Evolutionary conservation across 352 stramenopile genomes (phyloP), one percentile per base, ranked within the genome.

Genomic region (Globisporangium echinulatum): DNA sequence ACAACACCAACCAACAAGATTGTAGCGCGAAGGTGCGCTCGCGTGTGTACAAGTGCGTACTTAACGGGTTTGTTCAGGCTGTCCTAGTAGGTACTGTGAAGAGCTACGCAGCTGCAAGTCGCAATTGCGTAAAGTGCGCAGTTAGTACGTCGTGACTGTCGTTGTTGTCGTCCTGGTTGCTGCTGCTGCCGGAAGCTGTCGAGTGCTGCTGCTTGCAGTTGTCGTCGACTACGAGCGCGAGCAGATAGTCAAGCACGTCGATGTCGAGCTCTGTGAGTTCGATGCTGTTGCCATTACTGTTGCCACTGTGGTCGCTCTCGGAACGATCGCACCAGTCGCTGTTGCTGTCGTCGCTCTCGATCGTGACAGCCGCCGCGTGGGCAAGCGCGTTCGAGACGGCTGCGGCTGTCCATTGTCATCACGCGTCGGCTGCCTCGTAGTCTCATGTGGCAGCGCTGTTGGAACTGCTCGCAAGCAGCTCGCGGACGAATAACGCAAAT

Each of bases 171-270:
- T 14, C 40, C 7, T 13, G 40, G 11, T 44, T 44, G 40, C 40
- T 44, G 40, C 40, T 13, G 11, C 7, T 44, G 40, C 40, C 40
- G 40, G 11, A 14, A 44, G 7, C 7, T 44, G 40, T 13, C 25
- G 40, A 7, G 40, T 44, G 40, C 7, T 13, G 40, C 2, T 44
- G 7, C 7, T 44, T 44, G 40, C 7, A 7, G 7, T 14, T 44
- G 40, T 44, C 11, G 40, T 44, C 40, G 40, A 13, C 40, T 8
- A 44, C 40, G 33, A 59, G 44, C 40, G 39, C 49, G 46, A 51
- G 40, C 40, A 44, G 49, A 52, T 7, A 52, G 49, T 38, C 49
- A 13, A 52, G 49, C 49, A 52, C 40, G 40, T 44, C 40, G 40
- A 1, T 1, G 11, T 44, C 40, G 40, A 44, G 40, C 11, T 8